Conservation (phyloP, 495 filamentous ascomycete genomes). For the Ascobolus immersus region DNA sequence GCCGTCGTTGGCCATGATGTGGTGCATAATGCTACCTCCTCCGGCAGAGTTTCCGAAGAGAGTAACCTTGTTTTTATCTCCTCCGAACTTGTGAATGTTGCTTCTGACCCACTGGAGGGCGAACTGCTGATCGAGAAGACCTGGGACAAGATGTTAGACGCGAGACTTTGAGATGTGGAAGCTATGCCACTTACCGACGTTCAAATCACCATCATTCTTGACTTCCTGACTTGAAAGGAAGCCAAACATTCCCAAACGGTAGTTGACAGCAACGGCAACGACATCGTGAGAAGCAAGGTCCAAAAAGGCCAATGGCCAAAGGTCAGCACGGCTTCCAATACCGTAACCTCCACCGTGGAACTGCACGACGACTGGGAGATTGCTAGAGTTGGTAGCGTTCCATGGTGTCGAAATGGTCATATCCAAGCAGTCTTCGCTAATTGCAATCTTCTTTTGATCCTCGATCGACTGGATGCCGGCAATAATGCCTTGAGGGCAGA, state of each 20-base stretch:
- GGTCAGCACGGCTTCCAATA: too few species aligned
- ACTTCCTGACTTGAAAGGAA: constrained; percentile 3
- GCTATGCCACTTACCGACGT: constrained; percentile 13
- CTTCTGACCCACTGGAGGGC: constrained; percentile 28
- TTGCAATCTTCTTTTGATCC: too few species aligned
- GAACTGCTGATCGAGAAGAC: constrained; percentile 11
- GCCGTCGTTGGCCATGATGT: constrained; percentile 4
- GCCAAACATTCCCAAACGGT: constrained; percentile 5
- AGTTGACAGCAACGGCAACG: constrained; percentile 6
- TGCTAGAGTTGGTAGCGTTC: not conserved
- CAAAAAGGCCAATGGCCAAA: too few species aligned
- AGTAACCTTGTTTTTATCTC: constrained; percentile 20
- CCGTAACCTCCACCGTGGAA: constrained; percentile 7
- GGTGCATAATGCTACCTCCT: constrained; percentile 16
- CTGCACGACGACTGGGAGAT: constrained; percentile 2
- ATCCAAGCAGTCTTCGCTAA: constrained; percentile 5
- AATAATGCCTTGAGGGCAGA: not conserved
- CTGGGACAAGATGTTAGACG: constrained; percentile 28
- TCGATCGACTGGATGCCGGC: too few species aligned
- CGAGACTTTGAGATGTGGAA: constrained; percentile 5
- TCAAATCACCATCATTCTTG: constrained; percentile 4
- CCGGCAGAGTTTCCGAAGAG: constrained; percentile 25
- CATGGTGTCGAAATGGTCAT: constrained; percentile 3
- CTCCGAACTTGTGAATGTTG: constrained; percentile 35
- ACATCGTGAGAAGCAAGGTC: too few species aligned